phyloP scores from a whole-genome alignment of 2,329 filamentous ascomycete genomes.

The Beauveria scarabaeidicola region DNA sequence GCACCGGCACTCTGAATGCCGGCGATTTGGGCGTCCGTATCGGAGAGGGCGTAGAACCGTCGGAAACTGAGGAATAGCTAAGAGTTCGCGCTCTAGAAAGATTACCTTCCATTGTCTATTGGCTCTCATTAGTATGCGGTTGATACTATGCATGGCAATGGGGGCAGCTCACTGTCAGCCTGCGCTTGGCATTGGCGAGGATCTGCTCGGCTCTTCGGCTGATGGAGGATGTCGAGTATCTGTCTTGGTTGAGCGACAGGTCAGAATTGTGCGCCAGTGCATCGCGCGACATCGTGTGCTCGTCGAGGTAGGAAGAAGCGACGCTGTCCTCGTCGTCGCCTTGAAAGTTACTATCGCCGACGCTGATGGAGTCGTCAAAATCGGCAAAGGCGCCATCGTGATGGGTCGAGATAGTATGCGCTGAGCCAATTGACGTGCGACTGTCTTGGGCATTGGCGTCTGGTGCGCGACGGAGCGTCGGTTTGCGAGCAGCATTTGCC shows the following conservation, averaged over 20 bases:
- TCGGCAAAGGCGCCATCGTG: constrained; percentile 43
- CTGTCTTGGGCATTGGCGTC: constrained; percentile 36
- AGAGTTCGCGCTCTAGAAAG: constrained; percentile 68
- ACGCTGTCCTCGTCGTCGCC: constrained; percentile 61
- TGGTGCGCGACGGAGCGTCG: constrained; percentile 36
- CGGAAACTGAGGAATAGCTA: constrained; percentile 34
- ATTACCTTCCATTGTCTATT: constrained; percentile 87
- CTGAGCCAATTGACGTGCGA: constrained; percentile 50
- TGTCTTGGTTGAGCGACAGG: constrained; percentile 36
- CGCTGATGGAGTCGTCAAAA: constrained; percentile 53
- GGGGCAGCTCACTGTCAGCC: constrained; percentile 62
- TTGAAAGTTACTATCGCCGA: constrained; percentile 57
- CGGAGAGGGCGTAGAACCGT: constrained; percentile 46
- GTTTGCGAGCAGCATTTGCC: constrained; percentile 31
- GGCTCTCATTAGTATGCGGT: not conserved
- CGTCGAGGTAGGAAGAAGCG: constrained; percentile 47
- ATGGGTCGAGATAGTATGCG: constrained; percentile 47
- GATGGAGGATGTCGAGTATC: constrained; percentile 63
- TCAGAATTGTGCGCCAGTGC: not conserved
- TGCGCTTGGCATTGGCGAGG: constrained; percentile 82
- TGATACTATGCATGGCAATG: not conserved
- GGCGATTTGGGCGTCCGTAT: constrained; percentile 27
- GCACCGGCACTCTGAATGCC: constrained; percentile 12
- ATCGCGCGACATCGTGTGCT: not conserved
- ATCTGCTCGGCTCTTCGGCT: constrained; percentile 84